These are phyloP conservation scores for Russula lepida DNA, from an alignment of 768 basidiomycete genomes.

Conservation along the genomic window DNA sequence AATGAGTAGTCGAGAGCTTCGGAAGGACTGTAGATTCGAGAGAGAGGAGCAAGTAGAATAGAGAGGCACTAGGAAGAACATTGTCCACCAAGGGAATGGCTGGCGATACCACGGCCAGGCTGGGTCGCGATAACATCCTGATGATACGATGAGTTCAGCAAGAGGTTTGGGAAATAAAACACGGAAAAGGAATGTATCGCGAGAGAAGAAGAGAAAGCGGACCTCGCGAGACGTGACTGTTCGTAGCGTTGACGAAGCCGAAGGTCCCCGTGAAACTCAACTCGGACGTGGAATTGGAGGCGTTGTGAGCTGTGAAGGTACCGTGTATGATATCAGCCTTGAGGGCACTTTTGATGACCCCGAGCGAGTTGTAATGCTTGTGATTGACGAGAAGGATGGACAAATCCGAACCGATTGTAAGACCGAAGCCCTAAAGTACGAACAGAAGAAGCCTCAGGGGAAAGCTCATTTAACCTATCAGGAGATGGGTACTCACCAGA, in stretches of 20 bases:
- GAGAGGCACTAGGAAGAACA: conserved; percentile 66
- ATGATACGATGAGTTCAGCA: neutral
- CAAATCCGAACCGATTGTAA: conserved; percentile 77
- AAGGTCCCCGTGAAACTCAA: conserved; percentile 25
- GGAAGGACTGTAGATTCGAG: conserved; percentile 64
- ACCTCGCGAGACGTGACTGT: conserved; percentile 28
- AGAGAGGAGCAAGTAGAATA: conserved; percentile 70
- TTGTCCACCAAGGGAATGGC: conserved; percentile 74
- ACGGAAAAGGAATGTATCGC: neutral
- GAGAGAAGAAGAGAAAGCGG: neutral
- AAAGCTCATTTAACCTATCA: neutral
- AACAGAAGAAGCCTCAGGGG: neutral
- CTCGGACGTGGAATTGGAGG: conserved; percentile 22
- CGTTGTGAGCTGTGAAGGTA: conserved; percentile 36
- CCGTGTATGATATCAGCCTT: conserved; percentile 40
- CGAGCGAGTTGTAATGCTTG: conserved; percentile 36
- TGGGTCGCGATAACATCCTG: conserved; percentile 70
- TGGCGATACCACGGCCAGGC: conserved; percentile 72
- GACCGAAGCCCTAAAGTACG: conserved; percentile 58
- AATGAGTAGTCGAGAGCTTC: conserved; percentile 61
- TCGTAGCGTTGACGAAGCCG: conserved; percentile 27
- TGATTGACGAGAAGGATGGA: conserved; percentile 59
- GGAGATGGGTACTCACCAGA: conserved; percentile 38
- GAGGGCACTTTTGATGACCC: conserved; percentile 26
- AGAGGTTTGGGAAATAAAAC: neutral